Conservation (phyloP, 1,284 basidiomycete species). For the Phellinidium pouzarii region DNA sequence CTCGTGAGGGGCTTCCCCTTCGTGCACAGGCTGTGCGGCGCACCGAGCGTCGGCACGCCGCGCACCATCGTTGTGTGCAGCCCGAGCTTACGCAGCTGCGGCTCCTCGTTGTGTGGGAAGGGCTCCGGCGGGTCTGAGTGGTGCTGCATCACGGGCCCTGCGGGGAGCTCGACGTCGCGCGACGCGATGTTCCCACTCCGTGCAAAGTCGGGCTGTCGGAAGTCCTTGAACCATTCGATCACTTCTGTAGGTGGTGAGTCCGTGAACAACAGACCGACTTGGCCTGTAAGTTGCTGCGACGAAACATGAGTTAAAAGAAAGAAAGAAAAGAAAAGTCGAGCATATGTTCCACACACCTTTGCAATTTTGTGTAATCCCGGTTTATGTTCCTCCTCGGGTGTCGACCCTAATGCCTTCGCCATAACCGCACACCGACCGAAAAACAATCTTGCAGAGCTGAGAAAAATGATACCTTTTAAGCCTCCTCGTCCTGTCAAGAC, state of each 20-base stretch:
- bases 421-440: conserved; percentile 91
- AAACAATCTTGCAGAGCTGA: conserved; percentile 83
- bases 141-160: conserved; percentile 64
- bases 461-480: background rate
- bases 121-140: conserved; percentile 74
- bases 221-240: conserved; percentile 90
- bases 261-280: conserved; percentile 91
- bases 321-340: background rate
- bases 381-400: conserved; percentile 82
- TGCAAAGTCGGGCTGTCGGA: conserved; percentile 87
- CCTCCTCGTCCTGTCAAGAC: background rate
- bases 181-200: conserved; percentile 80
- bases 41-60: conserved; percentile 83
- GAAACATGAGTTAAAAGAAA: conserved; percentile 8
- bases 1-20: conserved; percentile 73
- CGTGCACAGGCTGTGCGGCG: conserved; percentile 81
- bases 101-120: conserved; percentile 95
- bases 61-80: conserved; percentile 79
- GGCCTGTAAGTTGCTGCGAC: conserved; percentile 83
- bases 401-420: conserved; percentile 91
- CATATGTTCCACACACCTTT: conserved; percentile 43
- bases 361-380: conserved; percentile 77
- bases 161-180: conserved; percentile 71
- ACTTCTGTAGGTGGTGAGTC: conserved; percentile 85
- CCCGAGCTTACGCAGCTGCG: conserved; percentile 89